Conservation (phyloP, 176 grass and related monocot species). For the Aegilops umbellulata region DNA sequence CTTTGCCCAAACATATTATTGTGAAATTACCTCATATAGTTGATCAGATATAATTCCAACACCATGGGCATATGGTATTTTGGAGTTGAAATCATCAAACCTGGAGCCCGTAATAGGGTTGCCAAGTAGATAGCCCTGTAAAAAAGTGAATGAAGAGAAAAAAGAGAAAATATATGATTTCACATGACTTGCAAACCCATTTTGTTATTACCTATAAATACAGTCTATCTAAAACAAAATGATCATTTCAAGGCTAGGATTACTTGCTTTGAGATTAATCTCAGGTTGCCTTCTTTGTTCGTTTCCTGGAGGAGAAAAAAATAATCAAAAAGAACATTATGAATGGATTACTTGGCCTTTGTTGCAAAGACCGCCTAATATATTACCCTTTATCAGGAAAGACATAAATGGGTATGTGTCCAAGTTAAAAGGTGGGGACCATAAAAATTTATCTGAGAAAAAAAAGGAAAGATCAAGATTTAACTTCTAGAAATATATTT, state of each 20-base stretch:
- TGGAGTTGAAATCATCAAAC: constrained; percentile 1
- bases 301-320: constrained; percentile 12
- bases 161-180: neutral
- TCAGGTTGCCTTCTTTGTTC: constrained; percentile 26
- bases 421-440: neutral
- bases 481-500: too few relatives aligned
- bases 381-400: neutral
- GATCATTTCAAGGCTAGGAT: neutral
- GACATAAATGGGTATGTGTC: neutral
- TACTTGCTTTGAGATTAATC: constrained; percentile 45
- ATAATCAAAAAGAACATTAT: neutral
- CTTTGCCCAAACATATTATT: neutral
- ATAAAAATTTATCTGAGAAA: too few relatives aligned
- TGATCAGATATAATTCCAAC: constrained; percentile 64
- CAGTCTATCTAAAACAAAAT: neutral
- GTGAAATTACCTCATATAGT: constrained; percentile 39
- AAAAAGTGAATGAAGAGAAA: neutral
- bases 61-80: constrained; percentile 35
- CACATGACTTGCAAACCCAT: neutral
- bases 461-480: too few relatives aligned
- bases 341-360: neutral
- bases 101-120: constrained; percentile 32
- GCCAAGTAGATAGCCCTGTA: constrained; percentile 53
- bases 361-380: too few relatives aligned
- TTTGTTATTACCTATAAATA: neutral